Percentiles rank a stretch among this genome's conserved stretches.
Conservation (phyloP, 2,329 filamentous ascomycete species). For the Pezicula rhizophila region DNA sequence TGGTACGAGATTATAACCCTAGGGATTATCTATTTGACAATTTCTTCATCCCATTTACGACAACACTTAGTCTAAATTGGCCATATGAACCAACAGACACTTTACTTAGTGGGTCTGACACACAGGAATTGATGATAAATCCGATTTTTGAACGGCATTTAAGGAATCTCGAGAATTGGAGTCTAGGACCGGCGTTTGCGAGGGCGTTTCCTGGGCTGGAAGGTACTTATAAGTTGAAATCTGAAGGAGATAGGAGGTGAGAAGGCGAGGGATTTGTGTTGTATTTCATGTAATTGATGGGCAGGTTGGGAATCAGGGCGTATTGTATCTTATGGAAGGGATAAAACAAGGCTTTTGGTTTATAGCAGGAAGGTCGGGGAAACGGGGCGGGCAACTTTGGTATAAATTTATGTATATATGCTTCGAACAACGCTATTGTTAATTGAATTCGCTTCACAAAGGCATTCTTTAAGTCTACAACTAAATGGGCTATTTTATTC, state of each 20-base stretch:
- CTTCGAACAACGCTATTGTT: too few relatives aligned
- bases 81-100: slow-evolving; percentile 70
- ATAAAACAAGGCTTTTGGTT: not conserved
- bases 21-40: slow-evolving; percentile 62
- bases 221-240: slow-evolving; percentile 32
- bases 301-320: not conserved
- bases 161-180: slow-evolving; percentile 73
- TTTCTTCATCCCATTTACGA: slow-evolving; percentile 79
- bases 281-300: not conserved
- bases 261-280: too few relatives aligned
- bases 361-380: too few relatives aligned
- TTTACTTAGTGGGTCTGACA: slow-evolving; percentile 50
- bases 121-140: slow-evolving; percentile 70
- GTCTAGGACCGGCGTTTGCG: slow-evolving; percentile 63
- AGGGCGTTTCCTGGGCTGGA: slow-evolving; percentile 54
- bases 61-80: slow-evolving; percentile 75
- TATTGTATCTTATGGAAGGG: not conserved
- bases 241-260: slow-evolving; percentile 18
- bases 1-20: slow-evolving; percentile 45
- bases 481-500: too few relatives aligned
- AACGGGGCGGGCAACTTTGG: too few relatives aligned
- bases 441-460: too few relatives aligned
- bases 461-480: too few relatives aligned
- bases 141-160: slow-evolving; percentile 82
- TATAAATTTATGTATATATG: too few relatives aligned